Conservation (phyloP, 441 rosid species). For the Macaranga tanarius region DNA sequence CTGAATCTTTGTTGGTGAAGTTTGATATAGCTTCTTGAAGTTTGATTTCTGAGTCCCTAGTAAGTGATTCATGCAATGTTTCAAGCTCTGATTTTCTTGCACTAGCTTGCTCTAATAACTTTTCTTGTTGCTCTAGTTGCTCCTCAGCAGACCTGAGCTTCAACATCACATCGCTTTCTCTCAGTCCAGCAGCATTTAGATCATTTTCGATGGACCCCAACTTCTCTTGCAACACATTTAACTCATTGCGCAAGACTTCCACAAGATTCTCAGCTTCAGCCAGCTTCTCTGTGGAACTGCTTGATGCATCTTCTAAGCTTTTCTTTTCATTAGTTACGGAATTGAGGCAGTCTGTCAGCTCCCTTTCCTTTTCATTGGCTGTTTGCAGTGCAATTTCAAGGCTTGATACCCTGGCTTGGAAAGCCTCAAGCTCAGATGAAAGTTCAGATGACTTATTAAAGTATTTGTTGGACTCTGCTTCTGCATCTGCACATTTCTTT, state of each 20-base stretch:
- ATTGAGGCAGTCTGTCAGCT: constrained; percentile 54
- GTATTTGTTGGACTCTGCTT: constrained; percentile 55
- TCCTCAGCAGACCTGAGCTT: constrained; percentile 80
- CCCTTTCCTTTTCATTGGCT: constrained; percentile 64
- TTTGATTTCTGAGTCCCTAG: constrained; percentile 60
- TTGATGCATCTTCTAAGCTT: constrained; percentile 57
- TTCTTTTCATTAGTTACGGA: constrained; percentile 64
- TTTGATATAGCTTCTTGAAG: constrained; percentile 57
- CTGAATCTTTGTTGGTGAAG: constrained; percentile 53
- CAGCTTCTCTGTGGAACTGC: constrained; percentile 47
- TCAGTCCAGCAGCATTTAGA: constrained; percentile 57
- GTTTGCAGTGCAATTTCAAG: constrained; percentile 67
- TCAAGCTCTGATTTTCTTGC: constrained; percentile 61
- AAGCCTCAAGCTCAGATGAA: constrained; percentile 68
- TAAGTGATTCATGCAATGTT: constrained; percentile 49
- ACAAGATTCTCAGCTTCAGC: constrained; percentile 68
- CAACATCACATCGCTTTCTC: constrained; percentile 60
- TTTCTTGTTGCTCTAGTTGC: constrained; percentile 56
- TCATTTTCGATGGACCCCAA: constrained; percentile 62
- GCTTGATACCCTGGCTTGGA: constrained; percentile 61
- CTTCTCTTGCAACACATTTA: constrained; percentile 60
- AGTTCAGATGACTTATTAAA: constrained; percentile 56
- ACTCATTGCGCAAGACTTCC: constrained; percentile 65
- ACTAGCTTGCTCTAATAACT: constrained; percentile 51
- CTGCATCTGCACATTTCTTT: constrained; percentile 63